Conservation (phyloP, 1,139 yeast genomes). For the Geotrichum phurueaensis region DNA sequence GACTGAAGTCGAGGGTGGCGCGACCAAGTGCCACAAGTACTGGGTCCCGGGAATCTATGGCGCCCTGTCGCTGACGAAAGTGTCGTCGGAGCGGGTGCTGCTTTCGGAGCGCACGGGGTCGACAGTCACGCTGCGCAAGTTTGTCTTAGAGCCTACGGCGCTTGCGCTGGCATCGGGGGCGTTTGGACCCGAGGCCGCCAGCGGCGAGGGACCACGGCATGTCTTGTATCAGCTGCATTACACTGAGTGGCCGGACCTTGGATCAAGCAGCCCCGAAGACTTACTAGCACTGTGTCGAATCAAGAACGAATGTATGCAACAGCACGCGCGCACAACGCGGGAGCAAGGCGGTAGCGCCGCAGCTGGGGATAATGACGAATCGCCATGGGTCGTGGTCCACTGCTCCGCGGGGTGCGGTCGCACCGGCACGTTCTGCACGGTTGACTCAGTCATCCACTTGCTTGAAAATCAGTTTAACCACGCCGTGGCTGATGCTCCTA, state of each 20-base stretch:
- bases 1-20: constrained; percentile 46
- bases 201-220: not conserved
- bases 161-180: not conserved
- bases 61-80: constrained; percentile 10
- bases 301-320: constrained; percentile 33
- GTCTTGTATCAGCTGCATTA: constrained; percentile 52
- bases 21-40: constrained; percentile 50
- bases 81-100: constrained; percentile 8
- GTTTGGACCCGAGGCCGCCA: not conserved
- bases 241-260: constrained; percentile 76
- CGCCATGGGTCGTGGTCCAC: constrained; percentile 50
- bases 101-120: constrained; percentile 11
- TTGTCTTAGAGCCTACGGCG: constrained; percentile 16
- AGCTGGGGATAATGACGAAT: not conserved
- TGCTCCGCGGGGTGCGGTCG: constrained; percentile 92
- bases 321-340: constrained; percentile 21
- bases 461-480: constrained; percentile 25
- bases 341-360: not conserved
- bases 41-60: constrained; percentile 41
- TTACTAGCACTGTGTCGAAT: constrained; percentile 47
- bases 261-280: constrained; percentile 48
- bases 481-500: not conserved
- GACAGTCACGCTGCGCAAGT: constrained; percentile 20
- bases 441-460: constrained; percentile 56
- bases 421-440: constrained; percentile 76